A percentile compares a stretch with the other conserved stretches of the same genome.
Conservation (phyloP, 768 basidiomycete species). For the Daedaleopsis nitida region DNA sequence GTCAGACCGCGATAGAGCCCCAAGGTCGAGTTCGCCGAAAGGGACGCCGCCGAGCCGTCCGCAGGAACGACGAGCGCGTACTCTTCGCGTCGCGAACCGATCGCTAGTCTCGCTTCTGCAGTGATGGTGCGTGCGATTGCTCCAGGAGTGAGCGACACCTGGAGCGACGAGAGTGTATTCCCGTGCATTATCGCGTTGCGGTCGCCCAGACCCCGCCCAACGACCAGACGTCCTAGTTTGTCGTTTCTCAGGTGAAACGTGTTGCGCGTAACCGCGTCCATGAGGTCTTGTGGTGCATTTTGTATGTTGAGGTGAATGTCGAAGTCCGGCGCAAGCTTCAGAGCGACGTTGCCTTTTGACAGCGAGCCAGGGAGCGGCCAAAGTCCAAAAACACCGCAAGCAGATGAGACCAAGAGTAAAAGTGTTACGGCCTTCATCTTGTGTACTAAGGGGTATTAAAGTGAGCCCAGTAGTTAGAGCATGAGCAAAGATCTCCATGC, state of each 20-base stretch:
- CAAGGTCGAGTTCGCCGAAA: constrained; percentile 62
- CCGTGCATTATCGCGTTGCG: constrained; percentile 39
- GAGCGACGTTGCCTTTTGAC: constrained; percentile 28
- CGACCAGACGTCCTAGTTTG: constrained; percentile 56
- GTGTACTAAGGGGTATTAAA: too few species aligned
- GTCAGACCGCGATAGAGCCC: constrained; percentile 72
- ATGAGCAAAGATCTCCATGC: too few species aligned
- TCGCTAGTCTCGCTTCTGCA: constrained; percentile 47
- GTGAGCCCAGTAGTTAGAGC: too few species aligned
- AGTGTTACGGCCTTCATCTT: constrained; percentile 1
- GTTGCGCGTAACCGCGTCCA: constrained; percentile 55
- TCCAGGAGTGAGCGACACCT: constrained; percentile 38
- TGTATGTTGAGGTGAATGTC: constrained; percentile 43
- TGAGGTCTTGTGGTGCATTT: constrained; percentile 52
- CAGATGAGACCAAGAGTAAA: background rate
- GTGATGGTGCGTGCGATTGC: constrained; percentile 45
- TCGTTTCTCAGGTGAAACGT: constrained; percentile 47
- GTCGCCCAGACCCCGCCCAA: constrained; percentile 57
- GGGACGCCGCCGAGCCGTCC: constrained; percentile 49
- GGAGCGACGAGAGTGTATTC: constrained; percentile 41
- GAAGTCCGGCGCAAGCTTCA: constrained; percentile 49
- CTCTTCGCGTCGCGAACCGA: constrained; percentile 54
- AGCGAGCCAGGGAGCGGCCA: constrained; percentile 40
- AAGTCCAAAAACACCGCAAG: constrained; percentile 18
- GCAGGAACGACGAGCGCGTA: constrained; percentile 58